phyloP scores from a whole-genome alignment of 371 early-diverging fungal species.

The Rhizomucor pusillus region DNA sequence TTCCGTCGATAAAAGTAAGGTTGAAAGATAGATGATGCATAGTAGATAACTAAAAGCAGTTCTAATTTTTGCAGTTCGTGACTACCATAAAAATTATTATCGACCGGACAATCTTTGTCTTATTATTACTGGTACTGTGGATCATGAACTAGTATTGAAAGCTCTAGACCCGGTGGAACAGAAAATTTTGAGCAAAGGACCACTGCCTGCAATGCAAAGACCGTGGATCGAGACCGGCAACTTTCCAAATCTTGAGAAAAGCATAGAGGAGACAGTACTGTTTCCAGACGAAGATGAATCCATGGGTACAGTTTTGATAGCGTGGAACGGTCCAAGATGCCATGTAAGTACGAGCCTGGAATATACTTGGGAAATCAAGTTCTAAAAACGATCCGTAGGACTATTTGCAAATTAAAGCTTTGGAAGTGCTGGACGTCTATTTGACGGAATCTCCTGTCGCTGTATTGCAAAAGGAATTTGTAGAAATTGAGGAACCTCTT shows the following conservation, averaged over 20 bases:
- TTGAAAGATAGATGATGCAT: not conserved
- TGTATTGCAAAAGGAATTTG: slow-evolving; percentile 63
- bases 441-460: slow-evolving; percentile 69
- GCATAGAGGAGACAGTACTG: slow-evolving; percentile 49
- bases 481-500: slow-evolving; percentile 66
- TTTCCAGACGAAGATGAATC: slow-evolving; percentile 75
- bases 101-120: slow-evolving; percentile 70
- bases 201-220: slow-evolving; percentile 53
- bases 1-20: slow-evolving; percentile 62
- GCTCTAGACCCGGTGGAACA: slow-evolving; percentile 57
- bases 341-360: slow-evolving; percentile 44
- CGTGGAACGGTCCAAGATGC: slow-evolving; percentile 63
- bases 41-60: too few relatives aligned
- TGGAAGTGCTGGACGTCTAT: slow-evolving; percentile 49
- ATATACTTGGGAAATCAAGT: not conserved
- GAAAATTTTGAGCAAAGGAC: slow-evolving; percentile 57
- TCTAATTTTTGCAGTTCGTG: slow-evolving; percentile 37
- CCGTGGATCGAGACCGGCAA: slow-evolving; percentile 65
- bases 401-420: slow-evolving; percentile 38
- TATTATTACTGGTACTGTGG: slow-evolving; percentile 59
- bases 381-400: slow-evolving; percentile 20
- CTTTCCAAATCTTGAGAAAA: slow-evolving; percentile 47
- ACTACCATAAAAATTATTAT: slow-evolving; percentile 64
- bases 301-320: slow-evolving; percentile 59
- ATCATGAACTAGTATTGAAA: slow-evolving; percentile 45